phyloP scores from a whole-genome alignment of 441 rosid genomes.

The Gossypium laxum region DNA sequence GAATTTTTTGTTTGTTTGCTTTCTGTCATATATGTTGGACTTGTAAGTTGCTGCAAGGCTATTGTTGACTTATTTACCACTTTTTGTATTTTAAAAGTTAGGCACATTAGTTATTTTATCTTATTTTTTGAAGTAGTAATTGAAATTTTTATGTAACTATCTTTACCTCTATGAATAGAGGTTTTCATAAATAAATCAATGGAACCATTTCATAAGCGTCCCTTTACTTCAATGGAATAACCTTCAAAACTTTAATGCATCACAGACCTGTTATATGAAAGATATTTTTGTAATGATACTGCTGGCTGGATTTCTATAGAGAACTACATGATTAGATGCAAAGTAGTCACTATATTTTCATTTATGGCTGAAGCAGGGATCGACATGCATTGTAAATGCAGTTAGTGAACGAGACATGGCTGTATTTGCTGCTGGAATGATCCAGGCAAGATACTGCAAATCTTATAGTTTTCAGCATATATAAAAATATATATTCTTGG shows the following conservation, averaged over 20 bases:
- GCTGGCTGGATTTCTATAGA: background rate
- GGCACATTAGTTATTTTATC: too few relatives aligned
- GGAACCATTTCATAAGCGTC: too few relatives aligned
- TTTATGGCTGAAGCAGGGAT: slow-evolving; percentile 46
- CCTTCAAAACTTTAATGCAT: background rate
- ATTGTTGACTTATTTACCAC: background rate
- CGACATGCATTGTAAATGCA: slow-evolving; percentile 84
- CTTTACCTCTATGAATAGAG: too few relatives aligned
- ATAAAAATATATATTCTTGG: slow-evolving; percentile 6
- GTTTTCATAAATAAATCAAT: too few relatives aligned
- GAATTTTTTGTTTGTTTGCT: background rate
- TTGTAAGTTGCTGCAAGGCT: background rate
- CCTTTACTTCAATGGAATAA: background rate
- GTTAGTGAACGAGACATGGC: slow-evolving; percentile 92
- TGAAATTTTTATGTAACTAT: background rate
- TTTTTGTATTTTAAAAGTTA: background rate
- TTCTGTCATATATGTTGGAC: background rate
- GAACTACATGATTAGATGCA: background rate
- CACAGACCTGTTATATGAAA: background rate
- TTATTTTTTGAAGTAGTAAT: too few relatives aligned
- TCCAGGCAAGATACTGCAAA: slow-evolving; percentile 46
- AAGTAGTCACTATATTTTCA: slow-evolving; percentile 16
- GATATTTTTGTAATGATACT: background rate
- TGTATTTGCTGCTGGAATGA: slow-evolving; percentile 90
- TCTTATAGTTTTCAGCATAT: slow-evolving; percentile 1